phyloP scores from a whole-genome alignment of 2,329 filamentous ascomycete genomes.

The Periconia sp. region DNA sequence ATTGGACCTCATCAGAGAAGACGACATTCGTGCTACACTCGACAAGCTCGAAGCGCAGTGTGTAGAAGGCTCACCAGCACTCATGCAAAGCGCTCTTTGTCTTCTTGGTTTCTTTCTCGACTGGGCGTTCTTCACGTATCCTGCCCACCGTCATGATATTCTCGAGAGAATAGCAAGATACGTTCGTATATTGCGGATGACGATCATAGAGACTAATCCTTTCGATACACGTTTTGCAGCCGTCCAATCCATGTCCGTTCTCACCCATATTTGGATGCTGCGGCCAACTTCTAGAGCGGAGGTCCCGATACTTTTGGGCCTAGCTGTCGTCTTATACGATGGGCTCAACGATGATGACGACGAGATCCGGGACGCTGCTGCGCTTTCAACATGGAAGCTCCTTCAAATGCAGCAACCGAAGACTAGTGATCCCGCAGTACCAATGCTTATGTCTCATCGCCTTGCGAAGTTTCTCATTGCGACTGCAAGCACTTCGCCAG shows the following conservation, averaged over 20 bases:
- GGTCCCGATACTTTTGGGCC: slow-evolving; percentile 23
- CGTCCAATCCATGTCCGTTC: slow-evolving; percentile 60
- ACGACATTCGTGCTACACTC: slow-evolving; percentile 22
- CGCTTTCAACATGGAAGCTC: slow-evolving; percentile 56
- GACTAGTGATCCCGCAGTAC: slow-evolving; percentile 47
- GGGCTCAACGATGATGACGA: slow-evolving; percentile 83
- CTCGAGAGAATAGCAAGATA: slow-evolving; percentile 26
- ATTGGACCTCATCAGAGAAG: slow-evolving; percentile 20
- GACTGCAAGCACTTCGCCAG: slow-evolving; percentile 39
- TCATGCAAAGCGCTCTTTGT: slow-evolving; percentile 36
- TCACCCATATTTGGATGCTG: slow-evolving; percentile 28
- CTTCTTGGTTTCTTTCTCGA: slow-evolving; percentile 42
- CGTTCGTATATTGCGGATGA: slow-evolving; percentile 36
- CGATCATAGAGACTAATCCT: slow-evolving; percentile 48
- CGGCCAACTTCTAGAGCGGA: slow-evolving; percentile 12
- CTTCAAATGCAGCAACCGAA: slow-evolving; percentile 36
- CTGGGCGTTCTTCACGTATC: slow-evolving; percentile 19
- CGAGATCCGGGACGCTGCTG: slow-evolving; percentile 75
- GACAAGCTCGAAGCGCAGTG: slow-evolving; percentile 34
- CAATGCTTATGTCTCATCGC: slow-evolving; percentile 55
- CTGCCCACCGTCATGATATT: slow-evolving; percentile 7
- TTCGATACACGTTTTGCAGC: slow-evolving; percentile 71
- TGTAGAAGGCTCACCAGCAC: slow-evolving; percentile 34
- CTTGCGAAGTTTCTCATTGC: slow-evolving; percentile 41
- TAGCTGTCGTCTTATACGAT: slow-evolving; percentile 54